Conservation (phyloP, 164 flowering plant species). For the Protea cynaroides region DNA sequence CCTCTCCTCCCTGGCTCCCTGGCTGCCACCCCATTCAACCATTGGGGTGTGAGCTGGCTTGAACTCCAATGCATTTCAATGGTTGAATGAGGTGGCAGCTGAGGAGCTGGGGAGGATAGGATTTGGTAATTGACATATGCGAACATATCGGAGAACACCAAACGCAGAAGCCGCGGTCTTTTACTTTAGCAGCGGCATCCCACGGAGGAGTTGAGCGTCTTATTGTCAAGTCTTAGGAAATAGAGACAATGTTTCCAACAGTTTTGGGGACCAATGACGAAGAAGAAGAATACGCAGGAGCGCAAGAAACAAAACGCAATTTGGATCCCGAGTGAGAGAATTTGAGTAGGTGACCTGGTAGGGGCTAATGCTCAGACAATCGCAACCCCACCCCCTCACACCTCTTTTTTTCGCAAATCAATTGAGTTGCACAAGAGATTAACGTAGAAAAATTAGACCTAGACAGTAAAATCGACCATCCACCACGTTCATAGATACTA, state of each 20-base stretch:
- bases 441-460: not conserved
- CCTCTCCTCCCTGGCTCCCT: too few relatives aligned
- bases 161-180: too few relatives aligned
- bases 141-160: too few relatives aligned
- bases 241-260: constrained; percentile 35
- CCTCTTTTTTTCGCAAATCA: not conserved
- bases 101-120: too few relatives aligned
- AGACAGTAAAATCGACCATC: not conserved
- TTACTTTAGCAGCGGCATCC: too few relatives aligned
- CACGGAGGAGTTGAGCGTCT: constrained; percentile 62
- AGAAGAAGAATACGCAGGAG: constrained; percentile 1
- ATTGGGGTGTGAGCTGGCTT: too few relatives aligned
- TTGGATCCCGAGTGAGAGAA: constrained; percentile 13
- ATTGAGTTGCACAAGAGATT: not conserved
- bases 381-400: too few relatives aligned
- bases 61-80: too few relatives aligned
- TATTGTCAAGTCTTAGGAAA: constrained; percentile 90
- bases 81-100: too few relatives aligned
- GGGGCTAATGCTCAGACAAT: not conserved
- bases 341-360: constrained; percentile 2
- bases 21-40: too few relatives aligned
- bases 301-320: constrained; percentile 12
- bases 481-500: not conserved
- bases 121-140: too few relatives aligned
- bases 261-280: not conserved